phyloP scores from a whole-genome alignment of 805 yeast genomes.

The Barnettozyma pratensis region DNA sequence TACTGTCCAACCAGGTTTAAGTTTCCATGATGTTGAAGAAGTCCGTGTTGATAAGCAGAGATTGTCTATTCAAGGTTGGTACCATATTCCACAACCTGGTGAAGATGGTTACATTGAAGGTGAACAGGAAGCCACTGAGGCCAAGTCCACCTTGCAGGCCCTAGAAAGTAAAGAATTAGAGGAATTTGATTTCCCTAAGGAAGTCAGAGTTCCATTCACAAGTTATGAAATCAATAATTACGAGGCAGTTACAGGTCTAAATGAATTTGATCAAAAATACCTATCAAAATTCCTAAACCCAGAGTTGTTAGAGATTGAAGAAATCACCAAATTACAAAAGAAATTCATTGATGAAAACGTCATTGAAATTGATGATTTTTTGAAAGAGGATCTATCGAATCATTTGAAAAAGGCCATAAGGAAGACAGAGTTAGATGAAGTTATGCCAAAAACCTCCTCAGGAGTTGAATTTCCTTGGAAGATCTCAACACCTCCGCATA shows the following conservation, averaged over 20 bases:
- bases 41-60: conserved; percentile 89
- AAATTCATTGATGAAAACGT: conserved; percentile 65
- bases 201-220: conserved; percentile 39
- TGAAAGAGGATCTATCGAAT: conserved; percentile 50
- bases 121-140: conserved; percentile 75
- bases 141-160: conserved; percentile 71
- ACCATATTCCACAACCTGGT: conserved; percentile 92
- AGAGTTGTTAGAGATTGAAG: conserved; percentile 35
- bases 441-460: conserved; percentile 49
- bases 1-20: conserved; percentile 91
- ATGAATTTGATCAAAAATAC: conserved; percentile 39
- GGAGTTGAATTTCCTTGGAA: conserved; percentile 78
- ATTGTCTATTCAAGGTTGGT: conserved; percentile 96
- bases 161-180: conserved; percentile 70
- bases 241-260: conserved; percentile 6
- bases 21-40: conserved; percentile 98
- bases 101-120: conserved; percentile 82
- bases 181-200: conserved; percentile 80
- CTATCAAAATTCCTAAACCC: conserved; percentile 54
- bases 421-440: conserved; percentile 53
- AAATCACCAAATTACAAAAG: conserved; percentile 39
- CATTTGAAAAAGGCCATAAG: conserved; percentile 44
- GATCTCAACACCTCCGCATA: conserved; percentile 89
- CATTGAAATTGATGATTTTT: conserved; percentile 58
- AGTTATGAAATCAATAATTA: conserved; percentile 33